These are phyloP conservation scores for Leccinum subgranulosum DNA, from an alignment of 768 basidiomycete genomes.

Conservation along the genomic window DNA sequence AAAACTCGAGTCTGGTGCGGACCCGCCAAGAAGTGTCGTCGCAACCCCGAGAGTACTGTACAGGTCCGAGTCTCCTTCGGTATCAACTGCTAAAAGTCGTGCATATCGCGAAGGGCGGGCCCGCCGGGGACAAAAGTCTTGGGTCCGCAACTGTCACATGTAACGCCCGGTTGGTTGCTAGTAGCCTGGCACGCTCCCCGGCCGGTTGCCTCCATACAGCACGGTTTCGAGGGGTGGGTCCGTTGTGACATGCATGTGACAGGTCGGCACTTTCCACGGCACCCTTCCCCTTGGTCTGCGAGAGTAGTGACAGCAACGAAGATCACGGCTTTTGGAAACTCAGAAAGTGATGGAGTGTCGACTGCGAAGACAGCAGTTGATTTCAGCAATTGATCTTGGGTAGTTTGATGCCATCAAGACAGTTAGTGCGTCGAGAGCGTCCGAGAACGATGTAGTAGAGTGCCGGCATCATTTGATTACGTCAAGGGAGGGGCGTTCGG, in stretches of 20 bases:
- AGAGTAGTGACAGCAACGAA: background rate
- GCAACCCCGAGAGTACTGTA: background rate
- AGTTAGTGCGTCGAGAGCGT: background rate
- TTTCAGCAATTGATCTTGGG: background rate
- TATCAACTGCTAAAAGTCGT: too few species aligned
- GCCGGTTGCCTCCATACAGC: background rate
- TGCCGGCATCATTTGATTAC: conserved; percentile 1
- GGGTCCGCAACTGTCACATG: too few species aligned
- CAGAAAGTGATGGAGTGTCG: background rate
- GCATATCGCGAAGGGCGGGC: too few species aligned
- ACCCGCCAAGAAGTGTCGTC: background rate
- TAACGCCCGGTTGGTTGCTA: too few species aligned
- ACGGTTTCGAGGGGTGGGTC: background rate
- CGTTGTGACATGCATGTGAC: background rate
- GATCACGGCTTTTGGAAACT: background rate
- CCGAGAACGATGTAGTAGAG: background rate
- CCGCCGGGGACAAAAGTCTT: too few species aligned
- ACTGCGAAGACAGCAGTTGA: background rate
- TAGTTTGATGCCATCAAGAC: background rate
- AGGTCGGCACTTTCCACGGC: background rate
- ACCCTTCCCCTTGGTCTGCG: background rate
- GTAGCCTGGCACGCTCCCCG: too few species aligned
- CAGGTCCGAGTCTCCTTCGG: too few species aligned
- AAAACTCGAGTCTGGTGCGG: background rate
- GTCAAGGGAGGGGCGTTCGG: background rate